Conservation (phyloP, 352 stramenopile species). For the Phytophthora pistaciae region DNA sequence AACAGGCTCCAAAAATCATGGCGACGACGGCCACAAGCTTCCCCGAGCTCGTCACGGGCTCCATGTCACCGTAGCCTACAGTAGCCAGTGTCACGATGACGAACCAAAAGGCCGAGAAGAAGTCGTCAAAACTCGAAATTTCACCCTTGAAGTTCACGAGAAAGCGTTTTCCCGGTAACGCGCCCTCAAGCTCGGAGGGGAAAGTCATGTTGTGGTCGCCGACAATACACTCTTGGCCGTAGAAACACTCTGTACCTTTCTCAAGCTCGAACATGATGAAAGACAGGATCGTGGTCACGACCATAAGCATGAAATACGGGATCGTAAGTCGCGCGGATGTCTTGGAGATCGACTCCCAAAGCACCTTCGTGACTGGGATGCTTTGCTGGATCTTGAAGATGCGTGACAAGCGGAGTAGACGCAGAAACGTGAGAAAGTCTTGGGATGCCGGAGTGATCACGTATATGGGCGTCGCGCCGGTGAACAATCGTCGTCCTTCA, state of each 20-base stretch:
- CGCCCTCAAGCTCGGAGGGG: slow-evolving; percentile 58
- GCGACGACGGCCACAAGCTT: slow-evolving; percentile 78
- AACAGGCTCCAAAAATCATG: slow-evolving; percentile 88
- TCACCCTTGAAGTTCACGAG: slow-evolving; percentile 76
- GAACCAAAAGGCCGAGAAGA: slow-evolving; percentile 89
- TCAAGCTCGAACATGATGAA: slow-evolving; percentile 87
- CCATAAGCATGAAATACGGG: slow-evolving; percentile 83
- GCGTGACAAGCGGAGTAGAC: slow-evolving; percentile 65
- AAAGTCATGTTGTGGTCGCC: slow-evolving; percentile 68
- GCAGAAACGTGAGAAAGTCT: slow-evolving; percentile 68
- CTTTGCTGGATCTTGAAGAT: slow-evolving; percentile 86
- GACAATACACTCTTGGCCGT: slow-evolving; percentile 70
- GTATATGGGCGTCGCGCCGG: slow-evolving; percentile 54
- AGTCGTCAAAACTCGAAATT: slow-evolving; percentile 79
- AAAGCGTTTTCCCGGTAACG: slow-evolving; percentile 69
- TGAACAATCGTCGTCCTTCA: slow-evolving; percentile 53
- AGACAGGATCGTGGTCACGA: slow-evolving; percentile 77
- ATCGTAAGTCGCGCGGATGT: slow-evolving; percentile 78
- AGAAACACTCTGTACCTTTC: slow-evolving; percentile 83
- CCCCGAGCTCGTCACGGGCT: slow-evolving; percentile 66
- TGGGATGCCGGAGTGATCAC: slow-evolving; percentile 72
- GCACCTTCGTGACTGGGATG: slow-evolving; percentile 80
- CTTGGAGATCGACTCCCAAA: slow-evolving; percentile 86
- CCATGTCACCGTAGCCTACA: slow-evolving; percentile 83
- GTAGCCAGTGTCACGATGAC: slow-evolving; percentile 84